A percentile compares a stretch with the other conserved stretches of the same genome.
These are phyloP conservation scores for Theileria luwenshuni DNA, from an alignment of 169 alveolate species.

Conservation along the genomic window DNA sequence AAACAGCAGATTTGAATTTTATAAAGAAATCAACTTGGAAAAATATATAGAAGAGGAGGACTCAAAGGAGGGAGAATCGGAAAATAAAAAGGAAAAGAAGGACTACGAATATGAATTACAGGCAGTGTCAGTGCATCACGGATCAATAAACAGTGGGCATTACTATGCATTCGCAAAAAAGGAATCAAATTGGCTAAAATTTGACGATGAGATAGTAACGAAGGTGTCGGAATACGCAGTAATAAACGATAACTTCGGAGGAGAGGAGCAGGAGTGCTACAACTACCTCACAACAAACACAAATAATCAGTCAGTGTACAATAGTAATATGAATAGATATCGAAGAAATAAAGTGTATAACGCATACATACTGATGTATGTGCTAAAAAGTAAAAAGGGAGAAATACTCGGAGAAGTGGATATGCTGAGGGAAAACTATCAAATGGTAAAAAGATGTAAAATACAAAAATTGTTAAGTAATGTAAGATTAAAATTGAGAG, in stretches of 20 bases:
- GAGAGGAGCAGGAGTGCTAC: constrained; percentile 84
- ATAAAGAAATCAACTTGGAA: constrained; percentile 86
- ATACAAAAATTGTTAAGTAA: constrained; percentile 70
- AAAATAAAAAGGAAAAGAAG: neutral
- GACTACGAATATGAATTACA: constrained; percentile 83
- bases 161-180: constrained; percentile 89
- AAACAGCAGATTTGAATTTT: constrained; percentile 89
- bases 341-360: constrained; percentile 80
- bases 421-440: constrained; percentile 78
- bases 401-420: constrained; percentile 82
- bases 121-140: constrained; percentile 95
- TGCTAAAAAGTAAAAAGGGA: constrained; percentile 82
- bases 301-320: constrained; percentile 18
- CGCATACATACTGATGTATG: constrained; percentile 93
- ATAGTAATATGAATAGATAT: constrained; percentile 17
- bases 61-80: neutral
- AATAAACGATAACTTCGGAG: constrained; percentile 87
- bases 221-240: constrained; percentile 85
- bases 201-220: constrained; percentile 91
- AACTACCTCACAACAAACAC: constrained; percentile 69
- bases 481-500: constrained; percentile 68
- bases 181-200: constrained; percentile 86
- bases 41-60: constrained; percentile 57
- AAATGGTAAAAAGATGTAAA: constrained; percentile 73
- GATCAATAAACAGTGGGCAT: constrained; percentile 94